Conservation (phyloP, 2,329 filamentous ascomycete genomes). For the Chaetoscypha palmicola region DNA sequence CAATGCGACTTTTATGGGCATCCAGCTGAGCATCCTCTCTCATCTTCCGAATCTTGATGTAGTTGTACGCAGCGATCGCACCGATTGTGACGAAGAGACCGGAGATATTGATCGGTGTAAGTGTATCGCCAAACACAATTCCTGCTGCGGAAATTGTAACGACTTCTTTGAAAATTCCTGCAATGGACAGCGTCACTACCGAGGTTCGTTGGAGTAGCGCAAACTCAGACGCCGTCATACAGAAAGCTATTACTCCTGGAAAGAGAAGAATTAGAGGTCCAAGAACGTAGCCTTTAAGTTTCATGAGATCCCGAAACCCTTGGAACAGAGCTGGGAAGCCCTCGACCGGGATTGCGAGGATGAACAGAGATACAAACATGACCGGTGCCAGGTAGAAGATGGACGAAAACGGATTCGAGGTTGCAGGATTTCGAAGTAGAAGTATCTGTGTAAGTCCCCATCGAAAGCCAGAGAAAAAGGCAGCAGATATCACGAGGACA, state of each 20-base stretch:
- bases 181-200: conserved; percentile 92
- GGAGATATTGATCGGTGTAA: conserved; percentile 80
- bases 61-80: conserved; percentile 88
- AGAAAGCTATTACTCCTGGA: conserved; percentile 83
- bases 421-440: conserved; percentile 86
- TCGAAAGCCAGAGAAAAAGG: conserved; percentile 92
- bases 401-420: conserved; percentile 90
- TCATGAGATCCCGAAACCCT: conserved; percentile 57
- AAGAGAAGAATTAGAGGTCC: conserved; percentile 75
- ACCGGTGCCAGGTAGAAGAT: conserved; percentile 97
- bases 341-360: conserved; percentile 81
- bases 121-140: conserved; percentile 77
- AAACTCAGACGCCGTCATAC: conserved; percentile 96
- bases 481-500: conserved; percentile 82
- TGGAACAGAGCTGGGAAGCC: conserved; percentile 61
- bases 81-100: conserved; percentile 82
- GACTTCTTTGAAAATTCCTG: conserved; percentile 98
- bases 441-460: conserved; percentile 99
- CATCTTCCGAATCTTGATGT: conserved; percentile 90
- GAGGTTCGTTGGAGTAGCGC: conserved; percentile 90
- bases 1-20: conserved; percentile 33
- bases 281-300: conserved; percentile 59
- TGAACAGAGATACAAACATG: conserved; percentile 81
- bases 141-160: conserved; percentile 88
- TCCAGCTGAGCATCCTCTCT: conserved; percentile 59